Base-by-base conservation (phyloP, 768 basidiomycete species). In the Leccinum boreale region DNA sequence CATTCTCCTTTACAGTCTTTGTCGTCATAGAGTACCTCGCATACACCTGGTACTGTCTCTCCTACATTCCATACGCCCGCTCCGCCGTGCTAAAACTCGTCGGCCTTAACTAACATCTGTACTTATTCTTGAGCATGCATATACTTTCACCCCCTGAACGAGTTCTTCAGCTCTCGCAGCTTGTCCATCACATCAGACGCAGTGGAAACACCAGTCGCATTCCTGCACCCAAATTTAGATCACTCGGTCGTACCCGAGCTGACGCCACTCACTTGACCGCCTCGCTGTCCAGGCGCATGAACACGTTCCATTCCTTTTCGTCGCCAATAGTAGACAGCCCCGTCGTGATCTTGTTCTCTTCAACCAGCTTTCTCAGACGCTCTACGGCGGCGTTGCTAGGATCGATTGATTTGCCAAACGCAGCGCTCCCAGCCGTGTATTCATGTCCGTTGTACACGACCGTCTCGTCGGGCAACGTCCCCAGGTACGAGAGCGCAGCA, bases 251-350 rank as follows among this genome's bases (percentile, higher is more conserved):
- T 28, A 7, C 17, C 17, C 57, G 6, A 50, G 17, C 6, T 1
- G 28, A 29, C 23, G 36, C 29, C 12, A 77, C 85, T 58, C 63
- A 92, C 92, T 77, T 77, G 33, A 94, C 83, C 5, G 83, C 78
- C 5, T 79, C 77, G 60, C 76, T 83, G 5, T 79, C 74, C 11
- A 94, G 74, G 17, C 94, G 82, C 92, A 97, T 94, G 73, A 98
- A 98, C 8, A 93, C 86, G 73, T 98, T 98, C 91, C 92, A 95
- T 61, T 85, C 78, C 75, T 94, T 94, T 77, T 98, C 96, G 63
- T 98, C 90, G 0, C 83, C 90, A 51, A 98, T 94, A 0, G 94
- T 97, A 12, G 90, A 89, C 68, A 87, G 75, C 42, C 95, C 94
- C 4, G 89, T 84, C 4, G 89, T 93, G 47, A 84, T 72, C 55